Conservation (phyloP, 1,284 basidiomycete genomes). For the Trametes sp. region DNA sequence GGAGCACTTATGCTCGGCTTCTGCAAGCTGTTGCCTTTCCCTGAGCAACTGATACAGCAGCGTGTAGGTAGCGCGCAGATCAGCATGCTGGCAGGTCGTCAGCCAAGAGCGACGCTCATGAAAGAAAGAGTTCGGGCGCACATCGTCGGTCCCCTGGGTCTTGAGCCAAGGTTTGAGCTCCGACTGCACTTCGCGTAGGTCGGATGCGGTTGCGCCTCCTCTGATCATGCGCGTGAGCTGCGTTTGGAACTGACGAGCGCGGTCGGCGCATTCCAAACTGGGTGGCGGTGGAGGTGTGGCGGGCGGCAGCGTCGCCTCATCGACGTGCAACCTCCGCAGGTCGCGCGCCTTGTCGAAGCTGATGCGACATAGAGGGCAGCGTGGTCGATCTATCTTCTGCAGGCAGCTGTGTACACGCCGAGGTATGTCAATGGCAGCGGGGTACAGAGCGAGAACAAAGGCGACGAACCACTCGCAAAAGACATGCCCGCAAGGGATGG, state of each 20-base stretch:
- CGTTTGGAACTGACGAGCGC: slow-evolving; percentile 44
- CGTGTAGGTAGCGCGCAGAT: slow-evolving; percentile 31
- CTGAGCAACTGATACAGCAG: slow-evolving; percentile 28
- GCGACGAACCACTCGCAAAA: slow-evolving; percentile 45
- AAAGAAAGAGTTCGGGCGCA: slow-evolving; percentile 27
- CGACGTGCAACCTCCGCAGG: slow-evolving; percentile 38
- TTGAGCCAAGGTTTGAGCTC: slow-evolving; percentile 47
- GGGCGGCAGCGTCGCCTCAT: slow-evolving; percentile 34
- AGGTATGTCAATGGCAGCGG: slow-evolving; percentile 1
- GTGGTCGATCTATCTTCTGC: slow-evolving; percentile 31
- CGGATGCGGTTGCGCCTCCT: slow-evolving; percentile 45
- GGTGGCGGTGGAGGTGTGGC: slow-evolving; percentile 30
- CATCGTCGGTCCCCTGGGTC: slow-evolving; percentile 46
- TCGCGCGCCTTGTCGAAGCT: slow-evolving; percentile 34
- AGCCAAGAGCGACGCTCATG: neutral
- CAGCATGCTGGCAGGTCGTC: slow-evolving; percentile 23
- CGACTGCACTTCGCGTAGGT: slow-evolving; percentile 46
- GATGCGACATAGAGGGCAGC: slow-evolving; percentile 41
- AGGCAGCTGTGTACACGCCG: slow-evolving; percentile 35
- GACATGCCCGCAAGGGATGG: slow-evolving; percentile 54
- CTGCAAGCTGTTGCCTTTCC: slow-evolving; percentile 18
- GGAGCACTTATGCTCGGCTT: slow-evolving; percentile 29
- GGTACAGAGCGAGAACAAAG: slow-evolving; percentile 13
- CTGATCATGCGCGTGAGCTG: slow-evolving; percentile 48
- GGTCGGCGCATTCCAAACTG: slow-evolving; percentile 34